A percentile compares a stretch with the other conserved stretches of the same genome.
These are phyloP conservation scores for Petasospora rhodanensis DNA, from an alignment of 1,139 yeast species.

Conservation along the genomic window DNA sequence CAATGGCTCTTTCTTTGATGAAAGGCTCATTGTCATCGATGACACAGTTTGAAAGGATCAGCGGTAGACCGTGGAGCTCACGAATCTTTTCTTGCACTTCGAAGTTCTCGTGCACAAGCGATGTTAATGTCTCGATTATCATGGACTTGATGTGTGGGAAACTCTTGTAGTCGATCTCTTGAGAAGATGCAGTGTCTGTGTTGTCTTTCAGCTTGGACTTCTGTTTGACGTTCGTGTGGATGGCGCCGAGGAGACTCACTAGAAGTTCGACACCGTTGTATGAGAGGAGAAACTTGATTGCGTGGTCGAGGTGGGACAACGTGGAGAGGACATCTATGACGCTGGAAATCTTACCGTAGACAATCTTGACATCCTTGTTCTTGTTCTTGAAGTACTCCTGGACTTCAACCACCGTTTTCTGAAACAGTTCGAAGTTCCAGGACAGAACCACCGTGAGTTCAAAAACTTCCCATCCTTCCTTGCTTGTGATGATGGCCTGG, in stretches of 20 bases:
- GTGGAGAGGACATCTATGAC: conserved; percentile 50
- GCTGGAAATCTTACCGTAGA: conserved; percentile 29
- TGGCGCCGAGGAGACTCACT: conserved; percentile 39
- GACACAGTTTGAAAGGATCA: conserved; percentile 74
- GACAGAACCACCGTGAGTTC: conserved; percentile 48
- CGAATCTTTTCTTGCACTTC: conserved; percentile 66
- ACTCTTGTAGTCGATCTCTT: conserved; percentile 29
- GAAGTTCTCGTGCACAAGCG: conserved; percentile 46
- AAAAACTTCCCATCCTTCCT: conserved; percentile 48
- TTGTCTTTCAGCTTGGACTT: conserved; percentile 25
- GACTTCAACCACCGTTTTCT: conserved; percentile 20
- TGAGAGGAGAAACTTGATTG: conserved; percentile 46
- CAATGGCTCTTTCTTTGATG: conserved; percentile 78
- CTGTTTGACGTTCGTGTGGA: conserved; percentile 42
- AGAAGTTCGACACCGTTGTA: conserved; percentile 46
- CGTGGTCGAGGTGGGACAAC: conserved; percentile 46
- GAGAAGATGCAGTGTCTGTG: conserved; percentile 15
- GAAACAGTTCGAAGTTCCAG: conserved; percentile 47
- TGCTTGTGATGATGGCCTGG: conserved; percentile 45
- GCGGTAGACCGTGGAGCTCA: conserved; percentile 60
- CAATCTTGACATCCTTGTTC: conserved; percentile 13
- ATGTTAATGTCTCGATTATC: conserved; percentile 56
- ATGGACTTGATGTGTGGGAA: conserved; percentile 62
- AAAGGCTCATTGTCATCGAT: conserved; percentile 87
- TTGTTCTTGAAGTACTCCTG: conserved; percentile 26